These are phyloP conservation scores for Pilasporangium apinafurcum DNA, from an alignment of 352 stramenopile genomes.

Conservation along the genomic window DNA sequence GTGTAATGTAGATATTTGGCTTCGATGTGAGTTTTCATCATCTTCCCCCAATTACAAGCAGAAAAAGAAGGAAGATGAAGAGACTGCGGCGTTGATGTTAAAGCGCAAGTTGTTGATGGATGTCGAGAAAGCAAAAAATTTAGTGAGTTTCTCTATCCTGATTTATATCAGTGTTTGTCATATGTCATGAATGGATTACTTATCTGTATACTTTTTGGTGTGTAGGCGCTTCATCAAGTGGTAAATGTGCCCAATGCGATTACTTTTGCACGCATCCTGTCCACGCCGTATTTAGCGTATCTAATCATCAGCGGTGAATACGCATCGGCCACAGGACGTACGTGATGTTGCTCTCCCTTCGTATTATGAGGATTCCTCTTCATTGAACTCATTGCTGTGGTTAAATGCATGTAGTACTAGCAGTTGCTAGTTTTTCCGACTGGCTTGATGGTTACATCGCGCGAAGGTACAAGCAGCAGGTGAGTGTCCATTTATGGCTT, in stretches of 20 bases:
- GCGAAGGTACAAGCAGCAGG: conserved; percentile 65
- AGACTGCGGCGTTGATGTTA: conserved; percentile 22
- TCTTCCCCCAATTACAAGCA: too few species aligned
- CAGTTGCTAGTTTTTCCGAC: conserved; percentile 62
- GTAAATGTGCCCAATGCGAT: conserved; percentile 78
- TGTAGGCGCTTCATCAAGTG: conserved; percentile 58
- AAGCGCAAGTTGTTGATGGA: conserved; percentile 47
- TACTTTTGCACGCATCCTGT: conserved; percentile 66
- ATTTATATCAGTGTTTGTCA: neutral
- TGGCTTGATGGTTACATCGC: conserved; percentile 83
- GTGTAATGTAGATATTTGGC: too few species aligned
- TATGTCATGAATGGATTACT: neutral
- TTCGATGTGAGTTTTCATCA: too few species aligned
- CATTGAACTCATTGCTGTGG: neutral
- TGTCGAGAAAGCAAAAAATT: conserved; percentile 32
- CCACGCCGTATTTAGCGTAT: conserved; percentile 71
- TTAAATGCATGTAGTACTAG: conserved; percentile 40
- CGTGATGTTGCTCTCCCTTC: conserved; percentile 1
- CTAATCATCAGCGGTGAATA: conserved; percentile 68
- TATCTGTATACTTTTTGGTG: conserved; percentile 2
- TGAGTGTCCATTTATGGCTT: conserved; percentile 1
- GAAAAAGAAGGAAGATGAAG: conserved; percentile 8
- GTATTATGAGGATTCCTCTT: neutral
- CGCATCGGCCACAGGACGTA: conserved; percentile 60
- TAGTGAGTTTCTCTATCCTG: conserved; percentile 16